These are phyloP conservation scores for Penicillium parvum DNA, from an alignment of 495 filamentous ascomycete species.

Conservation along the genomic window DNA sequence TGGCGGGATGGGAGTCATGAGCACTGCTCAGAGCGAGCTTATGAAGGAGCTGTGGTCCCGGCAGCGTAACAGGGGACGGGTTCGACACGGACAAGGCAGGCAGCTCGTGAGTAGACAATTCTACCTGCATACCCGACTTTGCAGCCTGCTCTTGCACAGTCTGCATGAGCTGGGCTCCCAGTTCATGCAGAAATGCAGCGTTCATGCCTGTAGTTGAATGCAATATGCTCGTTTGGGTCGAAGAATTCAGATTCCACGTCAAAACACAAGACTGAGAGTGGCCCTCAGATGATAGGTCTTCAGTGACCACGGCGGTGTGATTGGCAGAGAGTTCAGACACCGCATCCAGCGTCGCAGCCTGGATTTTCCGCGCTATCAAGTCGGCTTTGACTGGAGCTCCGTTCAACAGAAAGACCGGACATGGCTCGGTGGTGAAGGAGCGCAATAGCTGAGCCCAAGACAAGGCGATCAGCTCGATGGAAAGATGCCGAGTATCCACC, in stretches of 20 bases:
- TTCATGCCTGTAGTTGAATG: constrained; percentile 22
- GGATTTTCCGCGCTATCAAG: constrained; percentile 21
- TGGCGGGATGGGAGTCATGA: constrained; percentile 32
- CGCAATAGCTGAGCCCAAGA: constrained; percentile 40
- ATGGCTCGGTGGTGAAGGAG: constrained; percentile 33
- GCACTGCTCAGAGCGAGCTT: constrained; percentile 46
- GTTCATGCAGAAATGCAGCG: constrained; percentile 17
- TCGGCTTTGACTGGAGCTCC: constrained; percentile 29
- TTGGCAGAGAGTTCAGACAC: constrained; percentile 13
- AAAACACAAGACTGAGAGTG: constrained; percentile 9
- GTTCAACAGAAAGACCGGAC: constrained; percentile 33
- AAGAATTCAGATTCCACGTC: constrained; percentile 17
- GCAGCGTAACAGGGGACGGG: constrained; percentile 44
- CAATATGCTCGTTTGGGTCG: constrained; percentile 20
- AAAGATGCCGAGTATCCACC: constrained; percentile 14
- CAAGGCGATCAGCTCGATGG: constrained; percentile 25
- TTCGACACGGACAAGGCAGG: constrained; percentile 59
- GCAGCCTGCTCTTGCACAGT: constrained; percentile 19
- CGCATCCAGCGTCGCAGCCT: constrained; percentile 12
- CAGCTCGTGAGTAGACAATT: constrained; percentile 9
- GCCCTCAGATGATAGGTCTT: constrained; percentile 3
- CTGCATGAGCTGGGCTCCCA: constrained; percentile 23
- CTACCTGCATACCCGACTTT: constrained; percentile 10
- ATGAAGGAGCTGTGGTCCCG: constrained; percentile 63
- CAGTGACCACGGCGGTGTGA: constrained; percentile 17